These are phyloP conservation scores for Coniophora puteana DNA, from an alignment of 1,284 basidiomycete genomes.

Conservation along the genomic window DNA sequence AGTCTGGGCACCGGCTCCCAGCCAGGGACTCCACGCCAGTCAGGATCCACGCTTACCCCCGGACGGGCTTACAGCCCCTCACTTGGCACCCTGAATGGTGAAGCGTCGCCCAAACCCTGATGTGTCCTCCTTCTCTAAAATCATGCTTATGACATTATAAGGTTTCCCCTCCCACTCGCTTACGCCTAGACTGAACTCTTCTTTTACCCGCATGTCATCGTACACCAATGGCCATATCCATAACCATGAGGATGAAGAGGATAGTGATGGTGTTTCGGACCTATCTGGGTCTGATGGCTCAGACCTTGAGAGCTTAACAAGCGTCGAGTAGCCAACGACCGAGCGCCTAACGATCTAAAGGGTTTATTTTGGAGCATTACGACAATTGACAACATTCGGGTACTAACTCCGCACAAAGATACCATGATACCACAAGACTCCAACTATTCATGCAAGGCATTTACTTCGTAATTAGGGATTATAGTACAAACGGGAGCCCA, in stretches of 20 bases:
- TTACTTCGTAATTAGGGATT: too few relatives aligned
- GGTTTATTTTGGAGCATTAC: too few relatives aligned
- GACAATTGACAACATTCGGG: too few relatives aligned
- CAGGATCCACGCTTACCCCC: slow-evolving; percentile 21
- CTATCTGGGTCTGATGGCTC: slow-evolving; percentile 41
- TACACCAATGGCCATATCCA: slow-evolving; percentile 19
- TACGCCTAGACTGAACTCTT: too few relatives aligned
- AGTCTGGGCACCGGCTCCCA: slow-evolving; percentile 22
- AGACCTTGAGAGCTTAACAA: slow-evolving; percentile 53
- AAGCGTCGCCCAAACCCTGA: slow-evolving; percentile 36
- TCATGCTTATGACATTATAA: too few relatives aligned
- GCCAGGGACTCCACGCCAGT: slow-evolving; percentile 25
- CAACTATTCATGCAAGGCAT: too few relatives aligned
- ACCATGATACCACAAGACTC: too few relatives aligned
- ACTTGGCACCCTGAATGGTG: slow-evolving; percentile 39
- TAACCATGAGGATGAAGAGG: slow-evolving; percentile 20
- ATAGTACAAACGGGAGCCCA: too few relatives aligned
- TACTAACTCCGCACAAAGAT: too few relatives aligned
- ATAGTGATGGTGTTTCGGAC: slow-evolving; percentile 30
- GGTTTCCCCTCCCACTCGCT: too few relatives aligned
- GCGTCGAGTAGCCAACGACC: slow-evolving; percentile 41
- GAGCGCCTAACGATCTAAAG: slow-evolving; percentile 1
- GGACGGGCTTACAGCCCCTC: slow-evolving; percentile 21
- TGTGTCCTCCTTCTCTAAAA: slow-evolving; percentile 34
- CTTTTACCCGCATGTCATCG: too few relatives aligned